phyloP scores from a whole-genome alignment of 1,284 basidiomycete genomes.

The Boletus semigastroideus region DNA sequence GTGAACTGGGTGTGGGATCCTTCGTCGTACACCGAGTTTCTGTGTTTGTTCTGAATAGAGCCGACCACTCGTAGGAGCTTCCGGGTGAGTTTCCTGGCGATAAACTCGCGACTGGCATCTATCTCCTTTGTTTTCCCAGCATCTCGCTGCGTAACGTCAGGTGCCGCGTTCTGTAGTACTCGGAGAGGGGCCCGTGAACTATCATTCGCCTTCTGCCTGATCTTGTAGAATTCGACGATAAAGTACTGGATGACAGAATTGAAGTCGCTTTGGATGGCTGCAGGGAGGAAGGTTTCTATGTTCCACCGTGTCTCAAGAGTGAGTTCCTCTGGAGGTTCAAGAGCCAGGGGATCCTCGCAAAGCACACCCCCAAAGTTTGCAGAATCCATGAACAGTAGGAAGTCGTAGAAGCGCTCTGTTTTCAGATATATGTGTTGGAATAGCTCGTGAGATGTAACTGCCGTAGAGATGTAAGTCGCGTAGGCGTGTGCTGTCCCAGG shows the following conservation, averaged over 20 bases:
- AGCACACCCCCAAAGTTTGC: constrained; percentile 93
- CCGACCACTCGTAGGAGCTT: constrained; percentile 76
- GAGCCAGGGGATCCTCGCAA: constrained; percentile 71
- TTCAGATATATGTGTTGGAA: constrained; percentile 93
- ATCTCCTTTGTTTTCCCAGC: constrained; percentile 68
- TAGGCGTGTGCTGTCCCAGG: constrained; percentile 95
- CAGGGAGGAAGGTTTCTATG: constrained; percentile 88
- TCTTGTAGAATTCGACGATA: constrained; percentile 83
- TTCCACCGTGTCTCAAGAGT: constrained; percentile 94
- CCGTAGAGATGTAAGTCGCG: constrained; percentile 91
- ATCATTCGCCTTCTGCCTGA: constrained; percentile 66
- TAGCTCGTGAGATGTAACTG: constrained; percentile 91
- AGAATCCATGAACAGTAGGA: constrained; percentile 93
- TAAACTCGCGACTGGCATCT: constrained; percentile 70
- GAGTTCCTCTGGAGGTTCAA: constrained; percentile 66
- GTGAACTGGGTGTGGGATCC: constrained; percentile 59
- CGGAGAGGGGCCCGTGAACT: constrained; percentile 72
- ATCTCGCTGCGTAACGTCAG: constrained; percentile 67
- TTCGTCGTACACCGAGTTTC: constrained; percentile 60
- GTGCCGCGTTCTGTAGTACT: constrained; percentile 66
- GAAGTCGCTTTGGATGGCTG: constrained; percentile 82
- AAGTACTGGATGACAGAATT: constrained; percentile 76
- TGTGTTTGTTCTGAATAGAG: constrained; percentile 64
- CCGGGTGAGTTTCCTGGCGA: constrained; percentile 81
- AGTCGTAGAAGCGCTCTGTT: constrained; percentile 92